These are phyloP conservation scores for Cystofilobasidium capitatum DNA, from an alignment of 768 basidiomycete genomes.

Conservation along the genomic window DNA sequence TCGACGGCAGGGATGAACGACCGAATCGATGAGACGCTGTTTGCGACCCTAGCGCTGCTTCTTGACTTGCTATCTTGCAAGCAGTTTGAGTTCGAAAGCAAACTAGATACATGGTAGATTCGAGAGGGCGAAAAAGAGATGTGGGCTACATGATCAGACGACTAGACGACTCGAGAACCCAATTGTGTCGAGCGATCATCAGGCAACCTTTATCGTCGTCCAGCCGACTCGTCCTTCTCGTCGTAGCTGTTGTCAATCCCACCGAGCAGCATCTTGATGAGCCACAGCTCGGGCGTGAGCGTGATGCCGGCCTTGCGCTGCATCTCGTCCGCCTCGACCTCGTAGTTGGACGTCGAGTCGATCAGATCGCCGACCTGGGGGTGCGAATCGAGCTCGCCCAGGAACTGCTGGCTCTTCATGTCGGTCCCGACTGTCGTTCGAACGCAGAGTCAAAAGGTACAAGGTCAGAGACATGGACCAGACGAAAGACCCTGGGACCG, in stretches of 20 bases:
- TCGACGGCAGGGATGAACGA: slow-evolving; percentile 47
- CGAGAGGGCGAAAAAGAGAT: no score
- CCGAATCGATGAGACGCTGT: no score
- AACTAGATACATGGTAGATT: no score
- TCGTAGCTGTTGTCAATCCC: neutral
- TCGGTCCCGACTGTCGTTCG: slow-evolving; percentile 39
- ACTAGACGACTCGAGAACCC: no score
- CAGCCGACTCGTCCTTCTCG: slow-evolving; percentile 15
- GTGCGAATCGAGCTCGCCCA: slow-evolving; percentile 40
- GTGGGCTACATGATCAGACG: no score
- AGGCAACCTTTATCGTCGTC: slow-evolving; percentile 4
- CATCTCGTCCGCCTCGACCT: slow-evolving; percentile 21
- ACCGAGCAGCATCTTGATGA: slow-evolving; percentile 38
- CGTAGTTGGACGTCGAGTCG: slow-evolving; percentile 31
- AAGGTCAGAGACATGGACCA: neutral
- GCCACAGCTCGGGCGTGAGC: slow-evolving; percentile 38
- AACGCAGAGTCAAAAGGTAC: neutral
- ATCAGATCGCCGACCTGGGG: slow-evolving; percentile 38
- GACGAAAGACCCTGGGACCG: neutral
- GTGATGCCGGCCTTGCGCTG: slow-evolving; percentile 23
- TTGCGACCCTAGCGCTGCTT: no score
- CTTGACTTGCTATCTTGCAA: no score
- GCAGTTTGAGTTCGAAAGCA: no score
- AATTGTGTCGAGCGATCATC: no score
- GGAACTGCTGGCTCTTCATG: slow-evolving; percentile 39